These are phyloP conservation scores for Botryotinia globosa DNA, from an alignment of 2,329 filamentous ascomycete genomes.

Conservation along the genomic window DNA sequence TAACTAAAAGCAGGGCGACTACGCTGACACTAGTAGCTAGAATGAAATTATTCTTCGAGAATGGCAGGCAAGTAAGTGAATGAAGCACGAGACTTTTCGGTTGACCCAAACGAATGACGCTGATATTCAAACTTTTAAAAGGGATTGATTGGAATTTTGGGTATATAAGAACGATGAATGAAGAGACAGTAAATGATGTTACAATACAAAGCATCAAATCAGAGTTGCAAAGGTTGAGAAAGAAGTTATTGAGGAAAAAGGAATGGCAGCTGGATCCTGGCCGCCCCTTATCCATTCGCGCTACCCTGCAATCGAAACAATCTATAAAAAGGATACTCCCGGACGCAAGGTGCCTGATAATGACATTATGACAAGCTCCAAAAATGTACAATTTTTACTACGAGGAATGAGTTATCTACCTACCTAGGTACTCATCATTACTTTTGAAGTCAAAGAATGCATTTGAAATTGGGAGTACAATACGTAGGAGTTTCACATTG, in stretches of 20 bases:
- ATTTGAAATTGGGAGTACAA: conserved; percentile 26
- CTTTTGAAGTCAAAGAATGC: conserved; percentile 30
- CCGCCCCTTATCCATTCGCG: conserved; percentile 33
- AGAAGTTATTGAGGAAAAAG: conserved; percentile 10
- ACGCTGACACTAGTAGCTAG: conserved; percentile 14
- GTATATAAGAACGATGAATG: conserved; percentile 32
- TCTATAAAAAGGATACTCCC: conserved; percentile 36
- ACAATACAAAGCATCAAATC: conserved; percentile 13
- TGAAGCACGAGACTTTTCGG: conserved; percentile 16
- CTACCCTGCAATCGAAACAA: conserved; percentile 30
- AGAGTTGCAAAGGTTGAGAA: conserved; percentile 8
- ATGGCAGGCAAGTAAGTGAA: conserved; percentile 12
- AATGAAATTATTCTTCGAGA: conserved; percentile 13
- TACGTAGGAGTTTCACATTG: not conserved
- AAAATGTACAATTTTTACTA: conserved; percentile 31
- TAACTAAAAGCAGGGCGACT: conserved; percentile 21
- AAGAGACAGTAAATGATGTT: conserved; percentile 22
- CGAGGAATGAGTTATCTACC: conserved; percentile 28
- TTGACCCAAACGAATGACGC: conserved; percentile 36
- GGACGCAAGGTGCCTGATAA: conserved; percentile 30
- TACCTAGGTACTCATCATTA: not conserved
- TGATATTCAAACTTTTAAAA: conserved; percentile 24
- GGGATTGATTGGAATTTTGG: conserved; percentile 16
- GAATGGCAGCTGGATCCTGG: conserved; percentile 20
- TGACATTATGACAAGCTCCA: conserved; percentile 20